phyloP scores from a whole-genome alignment of 768 basidiomycete species.

The Hydnum rufescens region DNA sequence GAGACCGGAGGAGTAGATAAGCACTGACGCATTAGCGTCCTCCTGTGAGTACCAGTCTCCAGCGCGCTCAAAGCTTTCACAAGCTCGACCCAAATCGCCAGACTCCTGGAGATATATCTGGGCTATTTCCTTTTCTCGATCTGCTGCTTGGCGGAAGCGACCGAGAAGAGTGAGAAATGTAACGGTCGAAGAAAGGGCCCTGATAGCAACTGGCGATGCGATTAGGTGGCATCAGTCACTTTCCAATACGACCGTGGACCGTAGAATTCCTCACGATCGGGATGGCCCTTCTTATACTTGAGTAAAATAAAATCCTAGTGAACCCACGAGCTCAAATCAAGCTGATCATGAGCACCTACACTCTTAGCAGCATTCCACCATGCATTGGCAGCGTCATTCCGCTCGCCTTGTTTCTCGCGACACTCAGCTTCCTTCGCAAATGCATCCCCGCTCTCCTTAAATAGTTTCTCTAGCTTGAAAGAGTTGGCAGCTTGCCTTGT shows the following conservation, averaged over 20 bases:
- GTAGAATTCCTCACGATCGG: constrained; percentile 38
- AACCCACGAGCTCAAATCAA: not conserved
- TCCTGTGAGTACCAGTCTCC: constrained; percentile 98
- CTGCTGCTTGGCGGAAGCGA: constrained; percentile 92
- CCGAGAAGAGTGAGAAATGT: constrained; percentile 63
- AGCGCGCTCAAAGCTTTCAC: constrained; percentile 78
- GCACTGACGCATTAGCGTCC: constrained; percentile 78
- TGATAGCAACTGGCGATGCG: constrained; percentile 59
- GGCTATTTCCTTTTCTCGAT: constrained; percentile 93
- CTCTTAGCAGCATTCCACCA: constrained; percentile 98
- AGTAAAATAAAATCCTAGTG: not conserved
- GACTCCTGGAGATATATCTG: constrained; percentile 36
- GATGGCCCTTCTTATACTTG: constrained; percentile 67
- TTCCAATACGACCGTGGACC: not conserved
- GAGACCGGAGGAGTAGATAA: not conserved
- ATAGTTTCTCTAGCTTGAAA: constrained; percentile 63
- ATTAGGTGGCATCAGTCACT: not conserved
- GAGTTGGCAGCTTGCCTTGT: constrained; percentile 8
- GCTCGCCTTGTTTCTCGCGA: constrained; percentile 69
- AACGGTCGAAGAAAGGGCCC: constrained; percentile 71
- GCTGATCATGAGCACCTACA: not conserved
- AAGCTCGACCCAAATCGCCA: constrained; percentile 63
- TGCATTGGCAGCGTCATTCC: constrained; percentile 89
- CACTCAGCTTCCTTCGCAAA: constrained; percentile 92
- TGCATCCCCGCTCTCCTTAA: constrained; percentile 80